Evolutionary conservation across 2,329 filamentous ascomycete genomes (phyloP), one percentile per base, ranked within the genome.

Genomic region (Trichoderma hamatum): DNA sequence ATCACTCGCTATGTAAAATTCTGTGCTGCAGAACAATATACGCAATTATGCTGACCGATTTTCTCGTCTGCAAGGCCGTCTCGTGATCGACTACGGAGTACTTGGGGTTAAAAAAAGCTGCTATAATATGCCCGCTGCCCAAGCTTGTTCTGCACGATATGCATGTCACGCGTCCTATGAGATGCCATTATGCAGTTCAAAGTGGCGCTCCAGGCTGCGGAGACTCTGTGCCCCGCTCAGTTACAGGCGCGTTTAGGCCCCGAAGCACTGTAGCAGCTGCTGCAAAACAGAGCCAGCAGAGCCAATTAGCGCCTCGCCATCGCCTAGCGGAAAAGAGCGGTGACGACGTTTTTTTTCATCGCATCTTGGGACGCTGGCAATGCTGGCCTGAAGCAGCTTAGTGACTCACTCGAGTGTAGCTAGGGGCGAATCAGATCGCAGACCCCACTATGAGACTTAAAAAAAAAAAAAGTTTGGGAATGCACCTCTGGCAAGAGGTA

Each of bases 381-480:
- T 39, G 54, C 21, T 28, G 39, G 28, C 63, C 34, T n/a, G 43
- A 46, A 54, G 21, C 14, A 24, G 68, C 46, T 46, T 72, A 70
- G 72, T 36, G 36, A 30, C 16, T n/a, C 69, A 43, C 65, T 55
- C 55, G 32, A 63, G 39, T 56, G 14, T 70, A 32, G 16, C 58
- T 64, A 24, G 62, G 21, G 60, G 62, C 72, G 65, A 74, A 74
- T 74, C 72, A 74, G 64, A n/a, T 49, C 34, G 51, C 58, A 49
- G 71, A 72, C 71, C 72, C 73, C 72, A 74, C 73, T 68, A 70
- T 62, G 67, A 54, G 60, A 66, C 51, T 64, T 70, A 52, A 54
- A 32, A 34, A 54, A 54, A 56, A 58, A 58, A 66, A 66, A 59
- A 55, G 51, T 68, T 54, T 56, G 49, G 56, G 32, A 62, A 30